Percentiles rank a stretch among this genome's conserved stretches.
phyloP scores from a whole-genome alignment of 2,329 filamentous ascomycete species.

The Chaetoscypha palmicola region DNA sequence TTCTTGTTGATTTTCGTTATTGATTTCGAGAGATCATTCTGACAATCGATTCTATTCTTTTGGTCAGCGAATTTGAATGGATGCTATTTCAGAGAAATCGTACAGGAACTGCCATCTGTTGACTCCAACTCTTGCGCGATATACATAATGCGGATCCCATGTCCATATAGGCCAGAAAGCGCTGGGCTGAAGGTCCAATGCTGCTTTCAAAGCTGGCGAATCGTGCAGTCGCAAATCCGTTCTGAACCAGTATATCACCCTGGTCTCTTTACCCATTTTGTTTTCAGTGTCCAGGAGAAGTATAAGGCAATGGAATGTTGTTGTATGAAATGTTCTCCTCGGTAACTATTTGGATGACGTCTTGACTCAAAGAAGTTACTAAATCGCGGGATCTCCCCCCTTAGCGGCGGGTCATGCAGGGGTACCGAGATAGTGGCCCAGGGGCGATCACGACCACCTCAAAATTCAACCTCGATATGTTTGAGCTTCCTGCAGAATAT shows the following conservation, averaged over 20 bases:
- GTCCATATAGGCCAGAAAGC: slow-evolving; percentile 71
- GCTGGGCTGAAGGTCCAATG: slow-evolving; percentile 60
- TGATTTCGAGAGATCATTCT: slow-evolving; percentile 59
- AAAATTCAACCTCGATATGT: too few relatives aligned
- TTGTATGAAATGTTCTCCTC: neutral
- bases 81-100: neutral
- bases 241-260: slow-evolving; percentile 72
- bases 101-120: slow-evolving; percentile 71
- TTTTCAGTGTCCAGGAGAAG: neutral
- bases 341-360: slow-evolving; percentile 3
- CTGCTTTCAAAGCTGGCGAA: slow-evolving; percentile 65
- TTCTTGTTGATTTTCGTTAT: slow-evolving; percentile 63
- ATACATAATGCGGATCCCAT: slow-evolving; percentile 77
- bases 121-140: slow-evolving; percentile 58
- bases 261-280: slow-evolving; percentile 31
- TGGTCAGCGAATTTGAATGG: neutral
- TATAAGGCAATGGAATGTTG: neutral
- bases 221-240: slow-evolving; percentile 74
- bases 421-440: neutral
- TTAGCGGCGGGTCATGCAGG: neutral
- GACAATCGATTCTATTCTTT: slow-evolving; percentile 56
- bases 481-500: too few relatives aligned
- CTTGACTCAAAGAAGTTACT: neutral
- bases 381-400: neutral
- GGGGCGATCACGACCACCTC: too few relatives aligned